Evolutionary conservation across 179 eudicot species (phyloP).

Genomic region (Patellifolia procumbens): DNA sequence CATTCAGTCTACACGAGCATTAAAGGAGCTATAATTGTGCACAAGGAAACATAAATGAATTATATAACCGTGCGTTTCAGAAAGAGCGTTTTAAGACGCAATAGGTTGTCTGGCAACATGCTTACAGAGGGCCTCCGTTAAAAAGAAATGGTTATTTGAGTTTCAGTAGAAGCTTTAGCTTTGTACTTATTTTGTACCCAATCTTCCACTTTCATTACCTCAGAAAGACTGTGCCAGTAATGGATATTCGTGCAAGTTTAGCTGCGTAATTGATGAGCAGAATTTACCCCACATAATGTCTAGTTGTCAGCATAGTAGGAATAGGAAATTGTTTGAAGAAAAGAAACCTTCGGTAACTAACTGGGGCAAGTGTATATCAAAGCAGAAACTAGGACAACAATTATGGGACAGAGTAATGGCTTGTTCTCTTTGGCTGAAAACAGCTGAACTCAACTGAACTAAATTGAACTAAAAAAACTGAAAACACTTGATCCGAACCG

Average conservation of each 20-base stretch:
- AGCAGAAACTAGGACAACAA: not conserved
- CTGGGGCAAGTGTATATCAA: not conserved
- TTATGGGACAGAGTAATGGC: too few species aligned
- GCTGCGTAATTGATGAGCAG: not conserved
- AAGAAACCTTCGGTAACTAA: not conserved
- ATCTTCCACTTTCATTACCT: not conserved
- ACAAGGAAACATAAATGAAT: not conserved
- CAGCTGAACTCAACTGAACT: too few species aligned
- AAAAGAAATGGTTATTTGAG: not conserved
- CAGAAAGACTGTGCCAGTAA: not conserved
- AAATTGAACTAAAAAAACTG: too few species aligned
- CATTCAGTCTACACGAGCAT: too few species aligned
- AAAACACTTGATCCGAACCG: too few species aligned
- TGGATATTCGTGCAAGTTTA: not conserved
- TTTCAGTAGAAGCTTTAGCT: not conserved
- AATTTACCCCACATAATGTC: not conserved
- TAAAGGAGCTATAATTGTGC: not conserved
- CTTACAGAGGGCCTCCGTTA: not conserved
- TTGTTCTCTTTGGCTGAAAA: too few species aligned
- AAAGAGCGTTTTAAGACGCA: not conserved
- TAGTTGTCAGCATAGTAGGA: not conserved
- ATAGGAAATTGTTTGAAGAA: not conserved
- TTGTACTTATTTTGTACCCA: not conserved
- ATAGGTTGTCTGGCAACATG: not conserved
- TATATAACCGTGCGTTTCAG: not conserved